Conservation (phyloP, 2,329 filamentous ascomycete species). For the Aspergillus caelatus region DNA sequence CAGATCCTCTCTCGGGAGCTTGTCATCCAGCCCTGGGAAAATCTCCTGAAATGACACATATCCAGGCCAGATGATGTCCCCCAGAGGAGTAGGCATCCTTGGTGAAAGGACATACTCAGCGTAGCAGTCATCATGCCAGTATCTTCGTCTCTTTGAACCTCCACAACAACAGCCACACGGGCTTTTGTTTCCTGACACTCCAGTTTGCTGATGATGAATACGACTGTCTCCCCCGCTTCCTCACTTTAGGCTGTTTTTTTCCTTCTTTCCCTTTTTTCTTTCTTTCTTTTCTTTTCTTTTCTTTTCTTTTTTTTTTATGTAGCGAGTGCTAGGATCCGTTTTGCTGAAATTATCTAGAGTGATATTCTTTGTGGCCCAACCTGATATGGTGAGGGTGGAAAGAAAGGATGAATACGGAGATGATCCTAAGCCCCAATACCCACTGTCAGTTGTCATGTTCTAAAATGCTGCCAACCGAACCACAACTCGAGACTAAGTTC, state of each 20-base stretch:
- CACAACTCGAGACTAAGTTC: constrained; percentile 8
- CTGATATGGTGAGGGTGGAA: constrained; percentile 6
- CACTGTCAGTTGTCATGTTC: constrained; percentile 21
- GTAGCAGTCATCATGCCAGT: constrained; percentile 46
- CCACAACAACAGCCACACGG: constrained; percentile 33
- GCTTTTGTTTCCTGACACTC: constrained; percentile 15
- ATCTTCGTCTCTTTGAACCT: constrained; percentile 28
- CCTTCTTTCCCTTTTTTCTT: constrained; percentile 8
- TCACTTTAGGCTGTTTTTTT: constrained; percentile 20
- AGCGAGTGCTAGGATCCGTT: background rate
- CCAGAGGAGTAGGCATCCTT: constrained; percentile 21
- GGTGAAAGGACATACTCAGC: constrained; percentile 43
- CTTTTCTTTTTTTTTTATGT: constrained; percentile 2
- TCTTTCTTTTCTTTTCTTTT: constrained; percentile 9
- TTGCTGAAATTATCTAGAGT: constrained; percentile 4
- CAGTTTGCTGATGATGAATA: constrained; percentile 3
- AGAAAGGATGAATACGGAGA: constrained; percentile 10
- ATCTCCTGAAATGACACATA: constrained; percentile 16
- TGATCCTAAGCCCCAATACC: constrained; percentile 10
- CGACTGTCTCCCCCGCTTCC: constrained; percentile 4
- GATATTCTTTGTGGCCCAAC: constrained; percentile 1
- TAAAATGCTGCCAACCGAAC: constrained; percentile 14
- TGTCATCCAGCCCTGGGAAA: constrained; percentile 16
- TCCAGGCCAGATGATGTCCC: constrained; percentile 19
- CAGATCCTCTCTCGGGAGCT: constrained; percentile 20